Conservation (phyloP, 768 basidiomycete genomes). For the Serendipita sp. region DNA sequence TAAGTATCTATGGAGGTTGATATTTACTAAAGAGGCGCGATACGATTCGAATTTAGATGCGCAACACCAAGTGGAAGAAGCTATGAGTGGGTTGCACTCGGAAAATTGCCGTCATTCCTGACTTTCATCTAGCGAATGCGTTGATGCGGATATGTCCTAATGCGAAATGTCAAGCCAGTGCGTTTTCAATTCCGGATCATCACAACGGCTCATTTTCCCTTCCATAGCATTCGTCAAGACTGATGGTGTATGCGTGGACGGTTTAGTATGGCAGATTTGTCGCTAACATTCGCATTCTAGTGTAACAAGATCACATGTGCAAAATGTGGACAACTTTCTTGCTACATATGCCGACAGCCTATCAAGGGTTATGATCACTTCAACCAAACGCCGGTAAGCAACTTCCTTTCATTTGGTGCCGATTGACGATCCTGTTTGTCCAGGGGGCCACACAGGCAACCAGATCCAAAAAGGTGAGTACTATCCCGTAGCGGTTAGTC, state of each 20-base stretch:
- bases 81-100: conserved; percentile 52
- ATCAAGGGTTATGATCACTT: conserved; percentile 72
- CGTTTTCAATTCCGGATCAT: conserved; percentile 11
- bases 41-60: conserved; percentile 60
- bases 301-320: conserved; percentile 89
- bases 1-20: not conserved
- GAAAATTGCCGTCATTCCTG: not conserved
- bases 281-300: conserved; percentile 21
- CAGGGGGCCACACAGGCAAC: conserved; percentile 29
- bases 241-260: conserved; percentile 35
- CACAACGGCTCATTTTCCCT: conserved; percentile 5
- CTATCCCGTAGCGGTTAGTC: not conserved
- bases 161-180: conserved; percentile 53
- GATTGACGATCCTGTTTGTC: conserved; percentile 34
- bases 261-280: not conserved
- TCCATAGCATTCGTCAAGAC: conserved; percentile 65
- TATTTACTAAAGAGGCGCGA: conserved; percentile 40
- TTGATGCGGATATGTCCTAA: conserved; percentile 77
- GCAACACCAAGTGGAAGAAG: conserved; percentile 73
- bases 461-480: conserved; percentile 47
- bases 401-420: not conserved
- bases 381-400: conserved; percentile 25
- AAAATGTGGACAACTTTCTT: conserved; percentile 55
- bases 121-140: conserved; percentile 39
- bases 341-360: conserved; percentile 66